These are phyloP conservation scores for Monilinia fructigena DNA, from an alignment of 2,329 filamentous ascomycete genomes.

Conservation along the genomic window DNA sequence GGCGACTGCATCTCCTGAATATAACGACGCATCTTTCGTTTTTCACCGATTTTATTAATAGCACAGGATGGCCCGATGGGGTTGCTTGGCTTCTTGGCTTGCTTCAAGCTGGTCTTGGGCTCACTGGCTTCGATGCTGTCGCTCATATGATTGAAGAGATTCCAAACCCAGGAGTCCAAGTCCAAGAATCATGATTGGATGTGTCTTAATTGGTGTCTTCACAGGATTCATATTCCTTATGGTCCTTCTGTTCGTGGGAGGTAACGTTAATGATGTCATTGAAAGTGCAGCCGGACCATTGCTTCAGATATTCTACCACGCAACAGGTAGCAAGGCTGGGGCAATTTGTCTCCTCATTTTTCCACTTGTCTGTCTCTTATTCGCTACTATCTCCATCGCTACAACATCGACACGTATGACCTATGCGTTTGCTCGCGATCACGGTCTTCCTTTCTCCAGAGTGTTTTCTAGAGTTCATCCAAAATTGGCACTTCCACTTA, in stretches of 20 bases:
- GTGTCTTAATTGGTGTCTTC: conserved; percentile 48
- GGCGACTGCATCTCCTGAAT: conserved; percentile 51
- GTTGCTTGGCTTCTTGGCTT: conserved; percentile 54
- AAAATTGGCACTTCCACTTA: conserved; percentile 62
- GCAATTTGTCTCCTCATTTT: conserved; percentile 45
- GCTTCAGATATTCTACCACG: conserved; percentile 52
- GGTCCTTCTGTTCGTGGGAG: conserved; percentile 39
- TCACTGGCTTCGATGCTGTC: conserved; percentile 48
- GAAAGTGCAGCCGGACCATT: conserved; percentile 47
- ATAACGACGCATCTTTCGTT: conserved; percentile 53
- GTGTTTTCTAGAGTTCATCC: conserved; percentile 62
- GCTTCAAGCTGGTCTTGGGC: conserved; percentile 52
- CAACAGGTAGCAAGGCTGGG: conserved; percentile 44
- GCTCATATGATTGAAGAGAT: conserved; percentile 54
- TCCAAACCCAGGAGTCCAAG: conserved; percentile 49
- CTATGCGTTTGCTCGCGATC: conserved; percentile 65
- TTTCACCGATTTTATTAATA: conserved; percentile 54
- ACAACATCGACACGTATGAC: conserved; percentile 50
- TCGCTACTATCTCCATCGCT: conserved; percentile 60
- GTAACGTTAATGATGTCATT: conserved; percentile 45
- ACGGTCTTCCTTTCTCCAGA: conserved; percentile 60
- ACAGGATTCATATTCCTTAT: conserved; percentile 42
- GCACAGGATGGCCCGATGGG: conserved; percentile 50
- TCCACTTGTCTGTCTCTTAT: conserved; percentile 61
- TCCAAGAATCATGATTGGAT: conserved; percentile 51